Evolutionary conservation across 176 grass and related monocot species (phyloP), one percentile per base, ranked within the genome.

Genomic region (Carex parvula): DNA sequence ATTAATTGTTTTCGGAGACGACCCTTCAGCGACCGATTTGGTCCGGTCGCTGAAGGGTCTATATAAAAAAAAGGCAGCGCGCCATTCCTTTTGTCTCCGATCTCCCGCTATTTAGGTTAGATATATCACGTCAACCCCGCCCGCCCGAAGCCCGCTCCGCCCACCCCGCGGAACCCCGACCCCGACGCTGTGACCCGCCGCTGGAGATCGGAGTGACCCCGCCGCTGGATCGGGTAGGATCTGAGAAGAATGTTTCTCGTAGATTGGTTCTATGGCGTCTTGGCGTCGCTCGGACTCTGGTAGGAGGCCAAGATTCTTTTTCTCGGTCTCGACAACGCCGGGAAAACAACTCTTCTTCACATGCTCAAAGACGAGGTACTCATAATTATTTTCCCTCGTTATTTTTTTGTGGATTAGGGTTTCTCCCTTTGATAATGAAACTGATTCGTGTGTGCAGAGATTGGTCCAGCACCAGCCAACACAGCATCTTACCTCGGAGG

Each of bases 401-500:
- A 26, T 1, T 26, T 26, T 26, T 26, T 26, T 44, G 63, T 32
- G 63, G 63, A 20, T 72, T 72, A 1, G 37, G 3, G 10, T 21
- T 72, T 48, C 8, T 50, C 18, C 9, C 17, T 50, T 70, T 48
- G 69, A 72, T 41, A 72, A 48, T 72, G 39, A 12, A 48, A 10
- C 54, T 83, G 55, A 46, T 81, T 46, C 20, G 1, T 41, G 56
- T 41, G 10, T 72, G 42, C 74, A 94, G 92, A 87, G 64, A 78
- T 39, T 94, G 85, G 58, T n/a, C 21, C 64, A 84, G 79, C 89
- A 94, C 83, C 64, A 81, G 85, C 92, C 89, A 58, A 94, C 92
- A 60, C 92, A 91, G 87, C 86, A 91, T 3, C 92, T 89, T 30
- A 94, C 92, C 12, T 88, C 85, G 12, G 89, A 94, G 82, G 92